phyloP scores from a whole-genome alignment of 805 yeast genomes.

The Isabelozyma rhagii region DNA sequence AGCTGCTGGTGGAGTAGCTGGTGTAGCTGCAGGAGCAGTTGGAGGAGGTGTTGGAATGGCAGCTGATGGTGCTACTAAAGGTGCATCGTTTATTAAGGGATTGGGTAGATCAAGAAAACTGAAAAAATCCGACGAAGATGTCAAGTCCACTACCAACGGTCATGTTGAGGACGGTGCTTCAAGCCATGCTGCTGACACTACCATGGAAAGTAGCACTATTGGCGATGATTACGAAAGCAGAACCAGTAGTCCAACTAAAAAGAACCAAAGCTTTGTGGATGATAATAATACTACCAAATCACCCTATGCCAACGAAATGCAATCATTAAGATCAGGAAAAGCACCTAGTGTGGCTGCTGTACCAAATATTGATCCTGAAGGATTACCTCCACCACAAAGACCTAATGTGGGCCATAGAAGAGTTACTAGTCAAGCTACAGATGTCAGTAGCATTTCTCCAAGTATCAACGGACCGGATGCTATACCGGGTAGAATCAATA shows the following conservation, averaged over 20 bases:
- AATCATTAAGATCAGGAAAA: conserved; percentile 34
- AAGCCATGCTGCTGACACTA: neutral
- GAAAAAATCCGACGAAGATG: conserved; percentile 7
- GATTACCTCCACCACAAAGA: conserved; percentile 38
- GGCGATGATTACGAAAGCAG: conserved; percentile 1
- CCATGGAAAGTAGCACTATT: conserved; percentile 1
- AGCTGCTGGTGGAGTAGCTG: conserved; percentile 37
- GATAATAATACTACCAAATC: conserved; percentile 5
- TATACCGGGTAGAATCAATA: conserved; percentile 53
- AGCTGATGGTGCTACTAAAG: conserved; percentile 46
- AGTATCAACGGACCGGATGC: conserved; percentile 28
- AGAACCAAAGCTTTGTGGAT: neutral
- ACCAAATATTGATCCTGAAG: conserved; percentile 30
- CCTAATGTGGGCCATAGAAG: conserved; percentile 23
- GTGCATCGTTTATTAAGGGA: conserved; percentile 40
- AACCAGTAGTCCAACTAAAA: neutral
- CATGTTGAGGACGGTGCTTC: neutral
- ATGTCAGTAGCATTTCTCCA: conserved; percentile 32
- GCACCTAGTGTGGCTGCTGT: conserved; percentile 16
- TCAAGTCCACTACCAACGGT: neutral
- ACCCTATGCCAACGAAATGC: conserved; percentile 27
- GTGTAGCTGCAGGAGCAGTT: conserved; percentile 32
- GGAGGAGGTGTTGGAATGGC: conserved; percentile 45
- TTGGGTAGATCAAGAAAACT: conserved; percentile 20
- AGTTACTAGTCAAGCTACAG: conserved; percentile 25